Evolutionary conservation across 192 early-diverging fungal species (phyloP).

Genomic region (Chytriomyces hyalinus): DNA sequence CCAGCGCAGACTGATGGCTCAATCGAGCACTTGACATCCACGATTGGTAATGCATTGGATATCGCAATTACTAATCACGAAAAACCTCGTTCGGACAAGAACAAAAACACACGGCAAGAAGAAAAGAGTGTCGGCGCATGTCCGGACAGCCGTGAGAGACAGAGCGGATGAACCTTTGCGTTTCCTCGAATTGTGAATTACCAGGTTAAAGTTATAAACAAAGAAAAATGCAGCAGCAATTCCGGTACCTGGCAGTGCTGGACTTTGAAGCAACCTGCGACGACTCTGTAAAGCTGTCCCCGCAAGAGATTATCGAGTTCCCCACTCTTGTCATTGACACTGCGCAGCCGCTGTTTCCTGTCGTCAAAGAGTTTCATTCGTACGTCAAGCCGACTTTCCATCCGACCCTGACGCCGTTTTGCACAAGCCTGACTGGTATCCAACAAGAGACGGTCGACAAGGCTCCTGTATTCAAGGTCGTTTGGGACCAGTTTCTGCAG

Average conservation of each 20-base stretch:
- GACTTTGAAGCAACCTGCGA: conserved; percentile 56
- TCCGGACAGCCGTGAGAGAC: no score
- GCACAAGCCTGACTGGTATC: conserved; percentile 49
- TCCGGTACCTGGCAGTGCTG: conserved; percentile 47
- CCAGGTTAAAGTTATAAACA: not conserved
- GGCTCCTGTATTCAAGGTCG: conserved; percentile 39
- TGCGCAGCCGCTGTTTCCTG: not conserved
- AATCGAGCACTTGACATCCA: no score
- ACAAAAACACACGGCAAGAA: no score
- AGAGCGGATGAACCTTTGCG: no score
- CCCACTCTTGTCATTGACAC: conserved; percentile 48
- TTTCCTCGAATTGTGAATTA: no score
- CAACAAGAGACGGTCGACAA: conserved; percentile 45
- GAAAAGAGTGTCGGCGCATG: no score
- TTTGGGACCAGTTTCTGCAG: conserved; percentile 31
- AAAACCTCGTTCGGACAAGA: no score
- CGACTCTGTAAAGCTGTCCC: not conserved
- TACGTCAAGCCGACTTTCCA: conserved; percentile 46
- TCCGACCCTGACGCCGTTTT: conserved; percentile 38
- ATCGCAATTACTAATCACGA: no score
- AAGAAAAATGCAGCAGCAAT: conserved; percentile 2
- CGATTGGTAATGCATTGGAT: no score
- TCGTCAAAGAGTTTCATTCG: conserved; percentile 46
- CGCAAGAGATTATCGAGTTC: conserved; percentile 57
- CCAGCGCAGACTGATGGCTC: no score